Evolutionary conservation across 73 alveolate genomes (phyloP).

Genomic region (Loxodes magnus): DNA sequence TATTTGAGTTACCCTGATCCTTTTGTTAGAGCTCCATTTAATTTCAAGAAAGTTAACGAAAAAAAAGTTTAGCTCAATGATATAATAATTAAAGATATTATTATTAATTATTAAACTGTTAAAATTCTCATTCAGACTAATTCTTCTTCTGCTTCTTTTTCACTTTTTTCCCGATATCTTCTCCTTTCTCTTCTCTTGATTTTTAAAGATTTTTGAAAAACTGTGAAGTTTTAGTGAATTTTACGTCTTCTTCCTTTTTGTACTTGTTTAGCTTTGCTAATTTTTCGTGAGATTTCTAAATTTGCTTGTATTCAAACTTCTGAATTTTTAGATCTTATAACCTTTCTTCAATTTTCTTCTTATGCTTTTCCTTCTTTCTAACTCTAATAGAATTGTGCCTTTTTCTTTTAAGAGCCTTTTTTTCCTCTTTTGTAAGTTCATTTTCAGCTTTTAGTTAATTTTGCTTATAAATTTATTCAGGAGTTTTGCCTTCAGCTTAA

Average conservation of each 20-base stretch:
- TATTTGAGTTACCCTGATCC: not conserved
- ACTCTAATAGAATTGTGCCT: not conserved
- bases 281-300: not conserved
- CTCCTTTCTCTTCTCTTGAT: constrained; percentile 1
- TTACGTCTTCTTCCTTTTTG: constrained; percentile 5
- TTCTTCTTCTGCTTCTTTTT: too few relatives aligned
- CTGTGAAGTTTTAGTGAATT: constrained; percentile 11
- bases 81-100: too few relatives aligned
- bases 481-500: constrained; percentile 18
- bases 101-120: too few relatives aligned
- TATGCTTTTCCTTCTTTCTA: not conserved
- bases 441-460: constrained; percentile 1
- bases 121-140: too few relatives aligned
- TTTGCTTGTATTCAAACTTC: constrained; percentile 5
- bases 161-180: too few relatives aligned
- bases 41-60: too few relatives aligned
- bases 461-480: constrained; percentile 29
- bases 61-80: too few relatives aligned
- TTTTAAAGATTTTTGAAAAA: constrained; percentile 8
- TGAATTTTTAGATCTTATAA: not conserved
- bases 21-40: not conserved
- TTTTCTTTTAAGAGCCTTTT: not conserved
- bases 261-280: not conserved
- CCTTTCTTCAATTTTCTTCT: constrained; percentile 1
- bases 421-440: constrained; percentile 4